Evolutionary conservation across 2,329 filamentous ascomycete genomes (phyloP).

Genomic region (Monilinia polystroma): DNA sequence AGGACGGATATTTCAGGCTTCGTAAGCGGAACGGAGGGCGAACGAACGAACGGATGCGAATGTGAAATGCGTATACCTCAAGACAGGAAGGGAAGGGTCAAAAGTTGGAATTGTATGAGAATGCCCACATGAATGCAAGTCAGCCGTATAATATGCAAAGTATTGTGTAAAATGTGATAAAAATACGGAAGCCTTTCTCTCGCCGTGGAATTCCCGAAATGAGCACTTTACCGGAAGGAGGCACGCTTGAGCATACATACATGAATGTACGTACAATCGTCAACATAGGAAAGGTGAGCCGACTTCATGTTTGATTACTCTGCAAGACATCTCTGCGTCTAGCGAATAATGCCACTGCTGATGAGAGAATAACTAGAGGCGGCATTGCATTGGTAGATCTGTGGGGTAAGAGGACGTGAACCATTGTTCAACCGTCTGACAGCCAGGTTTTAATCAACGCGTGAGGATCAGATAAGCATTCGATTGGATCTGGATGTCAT

Average conservation of each 20-base stretch:
- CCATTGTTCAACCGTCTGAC: neutral
- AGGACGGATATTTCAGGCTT: neutral
- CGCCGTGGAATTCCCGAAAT: neutral
- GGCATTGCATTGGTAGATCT: conserved; percentile 13
- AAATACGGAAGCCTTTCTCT: conserved; percentile 5
- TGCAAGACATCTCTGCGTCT: conserved; percentile 21
- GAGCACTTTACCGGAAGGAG: conserved; percentile 2
- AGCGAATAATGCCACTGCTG: conserved; percentile 9
- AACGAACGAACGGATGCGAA: neutral
- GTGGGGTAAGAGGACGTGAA: conserved; percentile 11
- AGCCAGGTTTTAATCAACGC: conserved; percentile 6
- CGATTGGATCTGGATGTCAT: neutral
- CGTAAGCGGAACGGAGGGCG: conserved; percentile 9
- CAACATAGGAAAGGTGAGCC: conserved; percentile 1
- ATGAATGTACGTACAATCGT: conserved; percentile 4
- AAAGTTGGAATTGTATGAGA: neutral
- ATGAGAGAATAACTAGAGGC: neutral
- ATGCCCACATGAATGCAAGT: conserved; percentile 18
- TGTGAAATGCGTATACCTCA: neutral
- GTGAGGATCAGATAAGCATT: conserved; percentile 6
- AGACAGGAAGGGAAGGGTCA: neutral
- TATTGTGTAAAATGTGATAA: conserved; percentile 12
- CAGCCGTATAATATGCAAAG: conserved; percentile 14
- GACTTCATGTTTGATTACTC: conserved; percentile 6
- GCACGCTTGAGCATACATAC: neutral